Evolutionary conservation across 441 rosid genomes (phyloP), one percentile per base, ranked within the genome.

Genomic region (Monsonia emarginata): DNA sequence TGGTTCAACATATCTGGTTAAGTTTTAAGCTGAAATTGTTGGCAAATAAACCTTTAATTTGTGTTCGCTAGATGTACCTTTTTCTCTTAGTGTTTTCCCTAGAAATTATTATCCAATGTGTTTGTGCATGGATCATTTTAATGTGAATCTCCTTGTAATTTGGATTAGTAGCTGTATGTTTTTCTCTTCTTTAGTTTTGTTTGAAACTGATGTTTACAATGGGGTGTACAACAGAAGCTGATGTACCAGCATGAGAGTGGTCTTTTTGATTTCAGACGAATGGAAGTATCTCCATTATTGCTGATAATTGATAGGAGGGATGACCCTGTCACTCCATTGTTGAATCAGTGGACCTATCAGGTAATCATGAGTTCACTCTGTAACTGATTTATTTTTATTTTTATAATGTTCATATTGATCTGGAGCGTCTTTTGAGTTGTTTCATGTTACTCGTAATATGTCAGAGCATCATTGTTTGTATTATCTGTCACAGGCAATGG

Each of bases 221-320:
- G 31, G 25, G 68, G 65, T 74, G 48, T 70, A 58, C 81, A 61
- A 67, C 88, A 93, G 98, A 93, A 90, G 71, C 74, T 90, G 78
- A 93, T 93, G 98, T 88, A 90, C 84, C 96, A 90, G 86, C 92
- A 90, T 50, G 96, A 93, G 80, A 90, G 93, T 61, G 96, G 91
- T 61, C 95, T 90, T 62, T 93, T 88, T 71, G 96, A 90, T 79
- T 93, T 93, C 76, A 87, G 98, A 77, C 85, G 96, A 28, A 85
- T 79, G 16, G 98, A 90, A 78, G 69, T 86, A 68, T 86, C 98
- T 72, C 96, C 98, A 7, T 70, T 90, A 72, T 75, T 93, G 68
- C 85, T 87, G 67, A 76, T 93, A 64, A 57, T 93, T 77, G 98
- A 93, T 78, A 81, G 97, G 82, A 90, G 98, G 72, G 97, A 93